A percentile compares a stretch with the other conserved stretches of the same genome.
Conservation (phyloP, 2,329 filamentous ascomycete species). For the Diaporthe vaccinii region DNA sequence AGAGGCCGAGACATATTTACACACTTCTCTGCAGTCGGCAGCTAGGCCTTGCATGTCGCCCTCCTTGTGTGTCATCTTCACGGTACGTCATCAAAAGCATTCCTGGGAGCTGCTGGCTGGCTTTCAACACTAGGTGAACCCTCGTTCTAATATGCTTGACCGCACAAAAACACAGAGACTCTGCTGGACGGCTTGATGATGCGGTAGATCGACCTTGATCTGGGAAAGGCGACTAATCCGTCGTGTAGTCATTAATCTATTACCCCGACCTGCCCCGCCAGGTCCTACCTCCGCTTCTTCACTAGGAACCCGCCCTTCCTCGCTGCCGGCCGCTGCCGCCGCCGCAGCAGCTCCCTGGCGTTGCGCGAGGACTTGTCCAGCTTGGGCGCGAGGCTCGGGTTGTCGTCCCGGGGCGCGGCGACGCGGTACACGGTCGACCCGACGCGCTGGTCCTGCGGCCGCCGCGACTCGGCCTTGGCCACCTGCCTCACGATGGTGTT, state of each 20-base stretch:
- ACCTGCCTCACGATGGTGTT: conserved; percentile 55
- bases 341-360: conserved; percentile 60
- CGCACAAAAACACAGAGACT: not conserved
- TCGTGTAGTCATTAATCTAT: not conserved
- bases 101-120: not conserved
- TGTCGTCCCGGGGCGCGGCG: conserved; percentile 58
- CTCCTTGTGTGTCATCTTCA: too few relatives aligned
- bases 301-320: conserved; percentile 62
- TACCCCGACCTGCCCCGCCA: not conserved
- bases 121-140: not conserved
- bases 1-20: too few relatives aligned
- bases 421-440: conserved; percentile 68
- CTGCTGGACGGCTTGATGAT: not conserved
- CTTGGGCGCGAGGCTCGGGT: conserved; percentile 62
- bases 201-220: not conserved
- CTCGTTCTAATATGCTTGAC: too few relatives aligned
- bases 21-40: not conserved
- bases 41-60: not conserved
- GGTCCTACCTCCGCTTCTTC: conserved; percentile 45
- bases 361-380: conserved; percentile 56
- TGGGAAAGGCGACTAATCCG: not conserved
- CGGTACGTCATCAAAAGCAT: not conserved
- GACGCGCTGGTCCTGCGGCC: conserved; percentile 62
- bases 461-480: conserved; percentile 50
- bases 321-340: conserved; percentile 56